A percentile compares a stretch with the other conserved stretches of the same genome.
Evolutionary conservation across 2,329 filamentous ascomycete species (phyloP).

Genomic region (Biscogniauxia sp.): DNA sequence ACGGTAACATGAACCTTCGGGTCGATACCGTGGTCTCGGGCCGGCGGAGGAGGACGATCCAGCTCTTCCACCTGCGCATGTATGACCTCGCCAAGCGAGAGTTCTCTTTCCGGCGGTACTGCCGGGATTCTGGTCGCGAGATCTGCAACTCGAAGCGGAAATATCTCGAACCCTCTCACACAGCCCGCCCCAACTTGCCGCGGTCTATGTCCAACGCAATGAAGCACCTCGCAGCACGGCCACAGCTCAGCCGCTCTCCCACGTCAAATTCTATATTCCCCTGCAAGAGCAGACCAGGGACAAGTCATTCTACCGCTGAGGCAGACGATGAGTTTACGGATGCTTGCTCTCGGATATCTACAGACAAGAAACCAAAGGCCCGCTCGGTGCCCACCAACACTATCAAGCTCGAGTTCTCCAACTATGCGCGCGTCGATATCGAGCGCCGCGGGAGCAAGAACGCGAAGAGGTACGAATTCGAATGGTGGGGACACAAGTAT

Average conservation of each 20-base stretch:
- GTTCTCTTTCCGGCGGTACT: conserved; percentile 89
- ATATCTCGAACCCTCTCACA: conserved; percentile 52
- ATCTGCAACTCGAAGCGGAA: conserved; percentile 81
- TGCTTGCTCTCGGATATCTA: conserved; percentile 26
- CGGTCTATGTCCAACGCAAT: conserved; percentile 49
- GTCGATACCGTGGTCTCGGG: conserved; percentile 74
- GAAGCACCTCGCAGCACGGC: conserved; percentile 41
- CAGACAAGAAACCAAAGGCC: conserved; percentile 33
- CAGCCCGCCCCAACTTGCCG: conserved; percentile 40
- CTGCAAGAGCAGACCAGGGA: conserved; percentile 34
- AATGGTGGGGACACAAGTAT: conserved; percentile 89
- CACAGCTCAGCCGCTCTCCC: conserved; percentile 36
- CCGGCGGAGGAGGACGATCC: conserved; percentile 64
- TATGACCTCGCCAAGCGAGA: conserved; percentile 82
- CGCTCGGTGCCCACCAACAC: conserved; percentile 64
- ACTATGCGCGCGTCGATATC: conserved; percentile 90
- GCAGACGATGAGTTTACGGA: conserved; percentile 33
- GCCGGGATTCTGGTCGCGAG: conserved; percentile 87
- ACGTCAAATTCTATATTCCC: conserved; percentile 34
- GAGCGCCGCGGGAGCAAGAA: conserved; percentile 64
- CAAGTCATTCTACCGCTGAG: conserved; percentile 33
- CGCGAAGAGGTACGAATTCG: conserved; percentile 81
- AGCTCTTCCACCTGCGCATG: conserved; percentile 93
- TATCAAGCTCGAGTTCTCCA: conserved; percentile 91
- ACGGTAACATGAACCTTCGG: conserved; percentile 96